Percentiles rank a stretch among this genome's conserved stretches.
Conservation (phyloP, 148 eudicot genomes). For the Cornus suecica region DNA sequence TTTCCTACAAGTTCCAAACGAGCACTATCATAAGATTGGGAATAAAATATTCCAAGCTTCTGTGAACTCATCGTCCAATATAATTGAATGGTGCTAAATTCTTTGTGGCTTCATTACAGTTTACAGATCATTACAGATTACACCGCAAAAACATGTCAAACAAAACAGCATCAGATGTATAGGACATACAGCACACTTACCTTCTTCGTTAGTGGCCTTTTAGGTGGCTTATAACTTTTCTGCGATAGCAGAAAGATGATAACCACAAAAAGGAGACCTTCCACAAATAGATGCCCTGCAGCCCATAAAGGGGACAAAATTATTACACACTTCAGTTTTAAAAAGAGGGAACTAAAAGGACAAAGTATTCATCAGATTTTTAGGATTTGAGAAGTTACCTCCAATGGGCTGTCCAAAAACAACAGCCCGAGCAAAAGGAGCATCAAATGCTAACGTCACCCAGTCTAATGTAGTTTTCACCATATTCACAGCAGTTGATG, state of each 20-base stretch:
- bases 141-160: background rate
- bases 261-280: conserved; percentile 84
- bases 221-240: conserved; percentile 97
- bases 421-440: conserved; percentile 72
- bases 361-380: background rate
- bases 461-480: conserved; percentile 52
- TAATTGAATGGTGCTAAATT: no score
- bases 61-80: no score
- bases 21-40: background rate
- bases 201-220: conserved; percentile 84
- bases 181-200: conserved; percentile 26
- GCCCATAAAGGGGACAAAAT: conserved; percentile 4
- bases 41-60: no score
- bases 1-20: conserved; percentile 50
- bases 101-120: no score
- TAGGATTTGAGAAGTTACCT: conserved; percentile 36
- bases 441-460: conserved; percentile 56
- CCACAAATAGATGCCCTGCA: conserved; percentile 92
- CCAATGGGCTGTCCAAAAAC: conserved; percentile 88
- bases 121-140: no score
- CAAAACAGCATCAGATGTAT: background rate
- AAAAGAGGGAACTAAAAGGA: background rate
- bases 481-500: conserved; percentile 28
- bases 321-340: background rate
- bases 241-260: conserved; percentile 72